Conservation (phyloP, 306 rosid genomes). For the Prunus padus region DNA sequence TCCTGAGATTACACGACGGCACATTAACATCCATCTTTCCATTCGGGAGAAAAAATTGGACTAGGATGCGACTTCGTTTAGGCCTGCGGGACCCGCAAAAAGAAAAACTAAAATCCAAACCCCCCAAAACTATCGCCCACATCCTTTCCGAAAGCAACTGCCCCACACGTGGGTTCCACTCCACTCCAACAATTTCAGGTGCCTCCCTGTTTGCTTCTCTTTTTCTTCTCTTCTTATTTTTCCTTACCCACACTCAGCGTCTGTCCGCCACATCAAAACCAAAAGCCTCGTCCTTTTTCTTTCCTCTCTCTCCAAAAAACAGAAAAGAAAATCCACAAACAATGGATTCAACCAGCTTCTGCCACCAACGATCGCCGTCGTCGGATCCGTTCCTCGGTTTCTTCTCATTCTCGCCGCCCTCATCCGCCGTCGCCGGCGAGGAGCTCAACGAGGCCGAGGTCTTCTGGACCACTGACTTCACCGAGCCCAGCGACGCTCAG, state of each 20-base stretch:
- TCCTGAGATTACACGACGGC: no score
- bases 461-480: slow-evolving; percentile 57
- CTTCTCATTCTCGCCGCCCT: slow-evolving; percentile 34
- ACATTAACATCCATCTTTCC: no score
- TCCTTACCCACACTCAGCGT: slow-evolving; percentile 17
- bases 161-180: slow-evolving; percentile 13
- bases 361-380: slow-evolving; percentile 55
- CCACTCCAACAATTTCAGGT: neutral
- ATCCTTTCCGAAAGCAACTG: neutral
- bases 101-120: neutral
- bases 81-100: neutral
- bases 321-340: neutral
- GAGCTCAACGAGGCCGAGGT: slow-evolving; percentile 77
- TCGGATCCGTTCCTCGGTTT: slow-evolving; percentile 52
- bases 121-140: slow-evolving; percentile 1
- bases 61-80: no score
- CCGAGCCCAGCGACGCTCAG: slow-evolving; percentile 29
- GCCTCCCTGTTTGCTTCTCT: neutral
- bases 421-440: slow-evolving; percentile 21
- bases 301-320: no score
- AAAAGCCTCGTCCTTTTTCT: neutral
- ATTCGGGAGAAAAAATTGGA: no score
- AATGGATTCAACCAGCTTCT: slow-evolving; percentile 54
- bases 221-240: neutral
- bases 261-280: slow-evolving; percentile 55